These are phyloP conservation scores for Spinacia oleracea DNA, from an alignment of 179 eudicot genomes.

Conservation along the genomic window DNA sequence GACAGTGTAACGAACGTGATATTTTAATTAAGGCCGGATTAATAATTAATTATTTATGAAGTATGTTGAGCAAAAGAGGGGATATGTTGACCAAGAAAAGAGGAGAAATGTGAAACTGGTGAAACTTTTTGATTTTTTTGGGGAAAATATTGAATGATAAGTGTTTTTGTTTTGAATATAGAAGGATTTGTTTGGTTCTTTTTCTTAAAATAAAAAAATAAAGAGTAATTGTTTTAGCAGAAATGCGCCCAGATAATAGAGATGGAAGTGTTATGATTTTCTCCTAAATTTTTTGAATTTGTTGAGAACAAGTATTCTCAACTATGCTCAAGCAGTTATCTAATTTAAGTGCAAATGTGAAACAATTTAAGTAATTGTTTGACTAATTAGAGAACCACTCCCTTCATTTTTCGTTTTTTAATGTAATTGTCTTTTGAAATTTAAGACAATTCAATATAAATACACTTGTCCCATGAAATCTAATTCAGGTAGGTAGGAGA, in stretches of 20 bases:
- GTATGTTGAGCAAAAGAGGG: background rate
- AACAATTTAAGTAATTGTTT: too few species aligned
- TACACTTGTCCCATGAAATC: too few species aligned
- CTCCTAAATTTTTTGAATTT: constrained; percentile 27
- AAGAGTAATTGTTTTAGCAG: background rate
- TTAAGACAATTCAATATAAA: too few species aligned
- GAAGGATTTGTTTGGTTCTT: too few species aligned
- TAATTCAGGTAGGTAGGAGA: too few species aligned
- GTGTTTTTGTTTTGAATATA: background rate
- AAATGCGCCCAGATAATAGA: background rate
- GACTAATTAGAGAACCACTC: too few species aligned
- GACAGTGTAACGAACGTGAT: too few species aligned
- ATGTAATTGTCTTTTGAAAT: too few species aligned
- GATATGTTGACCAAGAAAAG: background rate
- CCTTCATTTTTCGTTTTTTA: too few species aligned
- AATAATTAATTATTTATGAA: background rate
- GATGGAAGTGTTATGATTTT: constrained; percentile 9
- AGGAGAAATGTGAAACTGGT: background rate
- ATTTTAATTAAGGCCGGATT: too few species aligned
- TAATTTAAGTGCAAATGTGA: background rate
- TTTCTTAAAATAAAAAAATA: too few species aligned
- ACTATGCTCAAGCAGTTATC: background rate
- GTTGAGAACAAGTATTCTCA: background rate
- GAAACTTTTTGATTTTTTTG: background rate
- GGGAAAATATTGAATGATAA: background rate